These are phyloP conservation scores for Aphanomyces euteiches DNA, from an alignment of 352 stramenopile genomes.

Conservation along the genomic window DNA sequence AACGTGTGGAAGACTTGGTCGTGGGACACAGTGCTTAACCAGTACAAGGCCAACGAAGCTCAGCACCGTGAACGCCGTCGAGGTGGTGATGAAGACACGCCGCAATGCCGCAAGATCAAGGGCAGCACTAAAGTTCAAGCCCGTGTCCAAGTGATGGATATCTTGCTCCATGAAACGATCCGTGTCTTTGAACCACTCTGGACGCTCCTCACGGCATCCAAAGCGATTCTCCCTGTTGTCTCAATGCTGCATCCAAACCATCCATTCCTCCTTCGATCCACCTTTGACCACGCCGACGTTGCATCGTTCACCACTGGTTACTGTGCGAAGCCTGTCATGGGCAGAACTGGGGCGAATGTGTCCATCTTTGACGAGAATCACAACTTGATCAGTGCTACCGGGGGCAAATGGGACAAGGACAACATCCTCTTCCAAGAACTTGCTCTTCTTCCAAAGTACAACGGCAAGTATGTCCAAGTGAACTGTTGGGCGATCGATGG, in stretches of 20 bases:
- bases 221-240: conserved; percentile 26
- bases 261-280: conserved; percentile 10
- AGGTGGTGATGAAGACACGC: no score
- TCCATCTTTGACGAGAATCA: conserved; percentile 26
- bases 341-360: conserved; percentile 25
- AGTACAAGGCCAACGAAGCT: conserved; percentile 1
- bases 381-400: conserved; percentile 27
- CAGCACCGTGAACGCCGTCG: no score
- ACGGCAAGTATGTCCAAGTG: conserved; percentile 29
- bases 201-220: conserved; percentile 25
- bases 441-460: conserved; percentile 22
- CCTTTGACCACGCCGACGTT: conserved; percentile 20
- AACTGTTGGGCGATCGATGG: conserved; percentile 28
- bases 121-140: neutral
- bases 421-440: conserved; percentile 29
- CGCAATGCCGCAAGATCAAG: no score
- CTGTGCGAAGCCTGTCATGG: conserved; percentile 27
- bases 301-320: conserved; percentile 13
- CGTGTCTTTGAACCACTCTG: conserved; percentile 28
- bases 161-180: conserved; percentile 19
- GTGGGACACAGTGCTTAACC: conserved; percentile 24
- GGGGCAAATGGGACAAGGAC: conserved; percentile 26
- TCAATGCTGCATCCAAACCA: conserved; percentile 7
- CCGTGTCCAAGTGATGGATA: conserved; percentile 27
- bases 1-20: conserved; percentile 31